Percentiles rank a stretch among this genome's conserved stretches.
Conservation (phyloP, 2,329 filamentous ascomycete species). For the Mycocentrospora acerina region DNA sequence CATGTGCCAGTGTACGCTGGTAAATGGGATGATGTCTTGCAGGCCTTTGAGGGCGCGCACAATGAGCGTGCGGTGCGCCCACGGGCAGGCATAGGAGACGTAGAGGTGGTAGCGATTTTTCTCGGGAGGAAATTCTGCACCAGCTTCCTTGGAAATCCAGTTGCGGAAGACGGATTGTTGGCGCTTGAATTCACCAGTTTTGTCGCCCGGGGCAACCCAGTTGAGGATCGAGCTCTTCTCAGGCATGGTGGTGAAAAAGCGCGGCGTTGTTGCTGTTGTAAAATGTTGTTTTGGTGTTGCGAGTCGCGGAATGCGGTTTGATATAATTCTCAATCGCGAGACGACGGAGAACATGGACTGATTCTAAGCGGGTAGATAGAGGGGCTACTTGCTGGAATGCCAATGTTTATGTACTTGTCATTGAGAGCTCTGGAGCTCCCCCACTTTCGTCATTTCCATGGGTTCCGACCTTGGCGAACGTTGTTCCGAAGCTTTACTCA, state of each 20-base stretch:
- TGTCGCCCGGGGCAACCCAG: constrained; percentile 78
- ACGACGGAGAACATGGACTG: constrained; percentile 21
- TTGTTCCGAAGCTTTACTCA: constrained; percentile 27
- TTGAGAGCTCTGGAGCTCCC: constrained; percentile 13
- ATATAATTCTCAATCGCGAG: constrained; percentile 13
- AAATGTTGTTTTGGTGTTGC: constrained; percentile 8
- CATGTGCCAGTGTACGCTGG: constrained; percentile 93
- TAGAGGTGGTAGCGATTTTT: constrained; percentile 93
- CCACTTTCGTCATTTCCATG: constrained; percentile 7
- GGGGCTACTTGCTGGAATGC: background rate
- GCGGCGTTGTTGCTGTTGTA: constrained; percentile 9
- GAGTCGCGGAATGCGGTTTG: constrained; percentile 14
- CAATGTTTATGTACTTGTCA: constrained; percentile 24
- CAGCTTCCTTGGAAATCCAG: constrained; percentile 71
- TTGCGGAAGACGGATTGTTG: constrained; percentile 80
- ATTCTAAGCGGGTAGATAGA: constrained; percentile 1
- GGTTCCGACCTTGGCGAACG: constrained; percentile 26
- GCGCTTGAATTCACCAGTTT: constrained; percentile 89
- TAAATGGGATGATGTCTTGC: constrained; percentile 76
- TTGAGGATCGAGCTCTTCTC: constrained; percentile 64
- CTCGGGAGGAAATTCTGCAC: constrained; percentile 78
- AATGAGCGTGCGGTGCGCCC: constrained; percentile 88
- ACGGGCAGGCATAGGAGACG: constrained; percentile 90
- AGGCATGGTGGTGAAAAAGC: constrained; percentile 9
- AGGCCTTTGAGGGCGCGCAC: constrained; percentile 88